Base-by-base conservation (phyloP, 2,329 filamentous ascomycete species). In the Neonectria coccinea region DNA sequence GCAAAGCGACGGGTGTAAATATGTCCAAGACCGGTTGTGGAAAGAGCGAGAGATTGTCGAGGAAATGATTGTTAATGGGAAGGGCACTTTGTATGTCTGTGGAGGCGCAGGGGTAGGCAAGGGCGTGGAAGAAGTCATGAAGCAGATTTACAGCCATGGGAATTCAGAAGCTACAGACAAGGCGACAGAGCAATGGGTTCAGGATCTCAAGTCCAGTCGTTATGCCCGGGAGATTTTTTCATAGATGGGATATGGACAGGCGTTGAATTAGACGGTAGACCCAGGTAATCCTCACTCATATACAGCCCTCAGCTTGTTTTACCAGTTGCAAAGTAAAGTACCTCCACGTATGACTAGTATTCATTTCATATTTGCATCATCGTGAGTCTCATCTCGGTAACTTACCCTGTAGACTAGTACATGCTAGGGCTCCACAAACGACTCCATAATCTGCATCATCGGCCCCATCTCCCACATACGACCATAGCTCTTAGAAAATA, bases 1-100 rank as follows among this genome's bases (percentile, higher is more conserved):
- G 2, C 56, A 66, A 18, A 62, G 62, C 2, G 29, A 53, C 1
- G 58, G 47, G 3, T 66, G 59, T 48, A 59, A 36, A 29, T 66
- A 67, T 39, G 59, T 66, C 14, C 62, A 66, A 9, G 62, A 67
- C 2, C 33, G 62, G 10, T 22, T 67, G 16, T 59, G 52, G 47
- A 42, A 42, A 11, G 58, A 63, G 1, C 59, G 54, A 45, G 56
- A 62, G 1, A 53, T 57, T 4, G 27, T 56, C 14, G 45, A 52
- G 29, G 14, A 22, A 41, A n/a, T 36, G 12, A 60, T 62, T 20
- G 10, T 62, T 14, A 39, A 56, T 11, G 56, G 56, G 6, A 36
- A 61, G 22, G 64, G 55, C 14, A 61, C 16, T 5, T 12, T 64
- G 9, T 66, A 64, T 20, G 64, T 66, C 4, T 66, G 61, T 5